These are phyloP conservation scores for Ramaria rubella DNA, from an alignment of 768 basidiomycete genomes.

Conservation along the genomic window DNA sequence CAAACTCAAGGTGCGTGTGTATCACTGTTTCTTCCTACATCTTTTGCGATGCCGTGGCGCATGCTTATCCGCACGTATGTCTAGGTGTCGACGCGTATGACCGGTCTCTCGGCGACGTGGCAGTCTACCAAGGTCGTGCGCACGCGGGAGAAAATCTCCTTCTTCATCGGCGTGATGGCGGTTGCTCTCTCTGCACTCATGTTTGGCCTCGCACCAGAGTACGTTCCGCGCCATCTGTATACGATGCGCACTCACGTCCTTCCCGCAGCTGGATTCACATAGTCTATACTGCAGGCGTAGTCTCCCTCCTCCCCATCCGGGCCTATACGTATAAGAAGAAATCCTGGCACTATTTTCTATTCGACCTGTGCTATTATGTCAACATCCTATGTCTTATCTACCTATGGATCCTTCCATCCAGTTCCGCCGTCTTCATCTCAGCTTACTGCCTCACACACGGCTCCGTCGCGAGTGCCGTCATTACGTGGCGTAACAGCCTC, in stretches of 20 bases:
- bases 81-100: slow-evolving; percentile 76
- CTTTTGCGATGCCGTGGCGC: background rate
- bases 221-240: slow-evolving; percentile 27
- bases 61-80: slow-evolving; percentile 10
- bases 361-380: slow-evolving; percentile 89
- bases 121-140: slow-evolving; percentile 85
- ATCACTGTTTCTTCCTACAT: background rate
- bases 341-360: slow-evolving; percentile 91
- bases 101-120: slow-evolving; percentile 76
- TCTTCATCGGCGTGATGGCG: slow-evolving; percentile 92
- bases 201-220: slow-evolving; percentile 85
- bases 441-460: slow-evolving; percentile 93
- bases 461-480: slow-evolving; percentile 85
- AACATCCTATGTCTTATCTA: slow-evolving; percentile 88
- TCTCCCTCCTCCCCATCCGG: slow-evolving; percentile 78
- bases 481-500: slow-evolving; percentile 97
- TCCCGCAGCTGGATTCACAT: slow-evolving; percentile 74
- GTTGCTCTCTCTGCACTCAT: slow-evolving; percentile 78
- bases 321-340: slow-evolving; percentile 87
- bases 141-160: slow-evolving; percentile 79
- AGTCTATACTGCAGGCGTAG: slow-evolving; percentile 71
- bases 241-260: background rate
- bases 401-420: slow-evolving; percentile 84
- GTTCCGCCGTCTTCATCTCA: slow-evolving; percentile 74
- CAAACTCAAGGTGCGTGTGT: slow-evolving; percentile 62